Base-by-base conservation (phyloP, 495 filamentous ascomycete genomes). In the Aspergillus steynii region DNA sequence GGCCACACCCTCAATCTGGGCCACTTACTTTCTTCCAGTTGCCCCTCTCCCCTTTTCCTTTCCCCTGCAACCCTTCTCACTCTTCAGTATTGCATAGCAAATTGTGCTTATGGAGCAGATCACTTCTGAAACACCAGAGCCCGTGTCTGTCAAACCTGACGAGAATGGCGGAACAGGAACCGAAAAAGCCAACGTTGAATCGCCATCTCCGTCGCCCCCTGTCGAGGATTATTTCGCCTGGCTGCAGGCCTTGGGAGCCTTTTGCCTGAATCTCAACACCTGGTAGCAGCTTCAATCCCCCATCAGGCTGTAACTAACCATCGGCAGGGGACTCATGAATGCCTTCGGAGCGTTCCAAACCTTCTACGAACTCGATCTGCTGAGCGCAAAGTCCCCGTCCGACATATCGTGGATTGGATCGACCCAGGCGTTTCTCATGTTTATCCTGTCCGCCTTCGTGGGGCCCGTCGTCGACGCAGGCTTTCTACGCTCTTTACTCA, bases 371-470 rank as follows among this genome's bases (percentile, higher is more conserved):
- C 29, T 59, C 2, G 65, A 55, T 1, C 50, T 77, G 0, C 64
- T 82, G 1, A 7, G 52, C 1, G 37, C 56, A 5, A 37, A 63
- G 1, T 67, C 66, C 0, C 31, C 60, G 4, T 75, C 72, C 0
- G 31, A 65, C 3, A 74, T 75, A 4, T 73, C 81, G 0, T 83
- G 81, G 81, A 80, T 84, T 28, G 77, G 79, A 9, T 72, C 75
- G 0, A 58, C 80, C 0, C 75, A 82, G 47, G 70, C 61, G 0
- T 71, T 76, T 27, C 67, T 80, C 3, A 58, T 83, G 7, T 58
- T 80, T 2, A 25, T 77, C 6, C 60, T 65, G 1, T 73, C 80
- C 31, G 54, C 72, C 0, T 5, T 79, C 0, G 61, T 71, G 0
- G 80, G 81, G 0, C 75, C 77, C 0, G 25, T 81, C n/a, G 78